Percentiles rank a stretch among this genome's conserved stretches.
phyloP scores from a whole-genome alignment of 148 eudicot species.

The Mesembryanthemum crystallinum region DNA sequence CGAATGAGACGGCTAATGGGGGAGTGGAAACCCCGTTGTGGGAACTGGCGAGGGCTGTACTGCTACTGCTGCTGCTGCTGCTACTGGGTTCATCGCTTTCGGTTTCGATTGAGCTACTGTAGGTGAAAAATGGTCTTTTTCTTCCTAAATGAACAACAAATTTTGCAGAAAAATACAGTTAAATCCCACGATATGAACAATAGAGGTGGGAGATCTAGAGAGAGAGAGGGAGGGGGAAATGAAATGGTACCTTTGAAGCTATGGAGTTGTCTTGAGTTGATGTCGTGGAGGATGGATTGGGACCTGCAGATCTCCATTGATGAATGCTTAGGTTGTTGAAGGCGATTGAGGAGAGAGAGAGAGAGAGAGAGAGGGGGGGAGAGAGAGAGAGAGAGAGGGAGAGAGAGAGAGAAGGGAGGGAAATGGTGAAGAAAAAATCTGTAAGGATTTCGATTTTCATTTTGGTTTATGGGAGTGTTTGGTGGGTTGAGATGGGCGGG shows the following conservation, averaged over 20 bases:
- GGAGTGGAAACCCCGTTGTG: constrained; percentile 50
- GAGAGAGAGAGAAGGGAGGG: neutral
- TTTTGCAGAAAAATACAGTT: neutral
- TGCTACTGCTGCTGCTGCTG: constrained; percentile 29
- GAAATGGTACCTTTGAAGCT: constrained; percentile 59
- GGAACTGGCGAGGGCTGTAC: constrained; percentile 47
- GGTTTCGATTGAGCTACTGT: constrained; percentile 22
- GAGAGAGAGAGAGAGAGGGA: constrained; percentile 9
- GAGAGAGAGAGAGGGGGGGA: neutral
- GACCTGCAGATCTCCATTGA: constrained; percentile 47
- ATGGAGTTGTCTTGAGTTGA: constrained; percentile 66
- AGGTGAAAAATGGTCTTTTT: constrained; percentile 49
- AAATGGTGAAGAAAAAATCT: neutral
- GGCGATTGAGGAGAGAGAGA: neutral
- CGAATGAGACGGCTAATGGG: constrained; percentile 71
- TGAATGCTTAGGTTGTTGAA: neutral
- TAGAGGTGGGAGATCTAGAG: neutral
- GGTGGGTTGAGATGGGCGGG: neutral
- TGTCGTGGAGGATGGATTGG: constrained; percentile 53
- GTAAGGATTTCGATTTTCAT: neutral
- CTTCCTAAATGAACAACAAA: constrained; percentile 43
- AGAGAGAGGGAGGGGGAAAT: no score
- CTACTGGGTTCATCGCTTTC: constrained; percentile 18
- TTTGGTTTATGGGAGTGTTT: no score
- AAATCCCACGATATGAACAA: neutral